These are phyloP conservation scores for Phytophthora pisi DNA, from an alignment of 352 stramenopile species.

Conservation along the genomic window DNA sequence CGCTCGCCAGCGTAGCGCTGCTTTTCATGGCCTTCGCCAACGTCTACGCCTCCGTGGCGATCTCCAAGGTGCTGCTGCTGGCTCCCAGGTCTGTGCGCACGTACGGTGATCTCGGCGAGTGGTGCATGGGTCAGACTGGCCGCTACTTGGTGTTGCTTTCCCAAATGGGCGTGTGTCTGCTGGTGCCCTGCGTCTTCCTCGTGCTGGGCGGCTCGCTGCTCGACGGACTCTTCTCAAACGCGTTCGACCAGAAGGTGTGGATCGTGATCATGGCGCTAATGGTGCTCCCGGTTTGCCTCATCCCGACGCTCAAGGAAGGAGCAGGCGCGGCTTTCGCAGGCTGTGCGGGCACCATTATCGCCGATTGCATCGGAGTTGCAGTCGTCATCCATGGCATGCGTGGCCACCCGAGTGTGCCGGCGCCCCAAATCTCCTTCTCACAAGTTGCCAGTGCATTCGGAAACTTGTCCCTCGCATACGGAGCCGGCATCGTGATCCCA, in stretches of 20 bases:
- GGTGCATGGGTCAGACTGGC: slow-evolving; percentile 44
- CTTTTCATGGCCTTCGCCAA: slow-evolving; percentile 55
- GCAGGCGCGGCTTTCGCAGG: slow-evolving; percentile 40
- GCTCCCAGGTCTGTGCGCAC: slow-evolving; percentile 47
- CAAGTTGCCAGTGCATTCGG: slow-evolving; percentile 55
- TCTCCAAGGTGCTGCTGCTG: slow-evolving; percentile 51
- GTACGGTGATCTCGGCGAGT: slow-evolving; percentile 58
- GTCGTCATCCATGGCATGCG: slow-evolving; percentile 54
- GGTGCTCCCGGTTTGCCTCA: slow-evolving; percentile 45
- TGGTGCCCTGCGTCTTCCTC: slow-evolving; percentile 44
- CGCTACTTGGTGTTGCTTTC: slow-evolving; percentile 40
- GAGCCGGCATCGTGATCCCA: slow-evolving; percentile 56
- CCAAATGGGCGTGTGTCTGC: slow-evolving; percentile 39
- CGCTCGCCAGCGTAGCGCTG: slow-evolving; percentile 36
- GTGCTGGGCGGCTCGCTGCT: slow-evolving; percentile 45
- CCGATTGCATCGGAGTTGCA: slow-evolving; percentile 45
- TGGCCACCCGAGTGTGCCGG: slow-evolving; percentile 43
- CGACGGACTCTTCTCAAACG: slow-evolving; percentile 38
- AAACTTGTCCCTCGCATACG: slow-evolving; percentile 62
- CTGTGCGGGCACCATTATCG: slow-evolving; percentile 46
- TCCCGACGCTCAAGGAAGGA: slow-evolving; percentile 48
- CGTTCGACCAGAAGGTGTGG: slow-evolving; percentile 41
- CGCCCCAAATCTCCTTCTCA: slow-evolving; percentile 47
- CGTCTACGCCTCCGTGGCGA: slow-evolving; percentile 43
- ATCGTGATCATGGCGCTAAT: slow-evolving; percentile 50